Evolutionary conservation across 2,329 filamentous ascomycete genomes (phyloP).

Genomic region (Chaetoscypha palmicola): DNA sequence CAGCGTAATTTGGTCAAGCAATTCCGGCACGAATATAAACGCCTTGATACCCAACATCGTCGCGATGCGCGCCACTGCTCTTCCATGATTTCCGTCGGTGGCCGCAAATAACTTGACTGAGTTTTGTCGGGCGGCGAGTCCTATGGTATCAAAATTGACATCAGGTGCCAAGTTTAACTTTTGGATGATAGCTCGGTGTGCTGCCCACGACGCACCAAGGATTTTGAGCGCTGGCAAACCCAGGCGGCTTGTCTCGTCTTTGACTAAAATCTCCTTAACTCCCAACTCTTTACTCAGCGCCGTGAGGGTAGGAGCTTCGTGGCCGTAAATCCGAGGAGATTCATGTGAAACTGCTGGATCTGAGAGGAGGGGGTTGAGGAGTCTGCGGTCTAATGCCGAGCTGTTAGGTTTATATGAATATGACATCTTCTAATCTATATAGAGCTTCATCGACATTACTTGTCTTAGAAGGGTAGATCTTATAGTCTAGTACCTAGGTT

Average conservation of each 20-base stretch:
- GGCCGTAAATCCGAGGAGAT: too few relatives aligned
- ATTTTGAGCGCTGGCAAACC: slow-evolving; percentile 74
- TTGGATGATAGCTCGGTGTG: slow-evolving; percentile 49
- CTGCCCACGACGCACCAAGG: slow-evolving; percentile 70
- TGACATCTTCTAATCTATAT: too few relatives aligned
- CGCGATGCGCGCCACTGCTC: slow-evolving; percentile 65
- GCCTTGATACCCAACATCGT: slow-evolving; percentile 47
- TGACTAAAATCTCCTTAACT: slow-evolving; percentile 53
- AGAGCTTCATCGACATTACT: too few relatives aligned
- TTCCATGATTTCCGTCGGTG: slow-evolving; percentile 72
- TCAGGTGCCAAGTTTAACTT: slow-evolving; percentile 37
- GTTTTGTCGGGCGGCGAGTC: background rate
- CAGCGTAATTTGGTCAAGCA: slow-evolving; percentile 48
- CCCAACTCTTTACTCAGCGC: slow-evolving; percentile 48
- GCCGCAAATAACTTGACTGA: slow-evolving; percentile 49
- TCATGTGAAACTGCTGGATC: too few relatives aligned
- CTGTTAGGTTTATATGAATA: too few relatives aligned
- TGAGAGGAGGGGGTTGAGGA: too few relatives aligned
- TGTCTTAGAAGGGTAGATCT: too few relatives aligned
- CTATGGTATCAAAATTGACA: slow-evolving; percentile 31
- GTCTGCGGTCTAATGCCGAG: too few relatives aligned
- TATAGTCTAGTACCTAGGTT: too few relatives aligned
- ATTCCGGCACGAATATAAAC: slow-evolving; percentile 55
- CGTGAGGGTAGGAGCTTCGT: too few relatives aligned
- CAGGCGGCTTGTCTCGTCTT: slow-evolving; percentile 63